phyloP scores from a whole-genome alignment of 169 alveolate genomes.

The Miamiensis avidus region DNA sequence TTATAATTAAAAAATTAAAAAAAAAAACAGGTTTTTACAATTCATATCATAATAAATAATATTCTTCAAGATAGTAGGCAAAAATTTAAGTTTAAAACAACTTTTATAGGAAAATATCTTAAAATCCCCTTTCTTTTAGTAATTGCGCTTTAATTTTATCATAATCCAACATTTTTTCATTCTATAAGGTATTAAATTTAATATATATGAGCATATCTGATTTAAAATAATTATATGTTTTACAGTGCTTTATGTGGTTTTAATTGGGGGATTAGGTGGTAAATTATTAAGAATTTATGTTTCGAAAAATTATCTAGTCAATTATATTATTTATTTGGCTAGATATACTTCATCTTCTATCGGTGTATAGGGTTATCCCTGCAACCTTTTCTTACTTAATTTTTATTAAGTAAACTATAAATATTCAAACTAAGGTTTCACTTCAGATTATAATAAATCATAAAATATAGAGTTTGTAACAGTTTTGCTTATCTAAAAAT shows the following conservation, averaged over 20 bases:
- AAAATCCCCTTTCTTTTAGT: background rate
- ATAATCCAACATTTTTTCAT: background rate
- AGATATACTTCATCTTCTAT: background rate
- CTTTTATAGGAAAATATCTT: background rate
- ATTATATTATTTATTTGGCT: background rate
- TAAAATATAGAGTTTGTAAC: background rate
- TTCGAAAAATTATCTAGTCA: background rate
- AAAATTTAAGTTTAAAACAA: background rate
- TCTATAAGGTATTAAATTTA: background rate
- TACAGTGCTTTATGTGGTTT: background rate
- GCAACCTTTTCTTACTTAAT: background rate
- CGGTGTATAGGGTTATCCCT: background rate
- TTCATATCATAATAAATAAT: background rate
- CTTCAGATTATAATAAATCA: background rate
- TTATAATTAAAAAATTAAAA: too few relatives aligned
- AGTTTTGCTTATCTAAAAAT: background rate
- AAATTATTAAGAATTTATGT: too few relatives aligned
- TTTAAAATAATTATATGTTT: too few relatives aligned
- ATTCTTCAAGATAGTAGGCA: background rate
- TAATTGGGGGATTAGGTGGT: background rate
- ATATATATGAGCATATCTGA: too few relatives aligned
- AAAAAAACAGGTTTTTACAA: background rate
- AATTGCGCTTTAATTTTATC: background rate
- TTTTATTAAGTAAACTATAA: too few relatives aligned
- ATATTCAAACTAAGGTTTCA: background rate